phyloP scores from a whole-genome alignment of 495 filamentous ascomycete species.

The Penicillium alfredii region DNA sequence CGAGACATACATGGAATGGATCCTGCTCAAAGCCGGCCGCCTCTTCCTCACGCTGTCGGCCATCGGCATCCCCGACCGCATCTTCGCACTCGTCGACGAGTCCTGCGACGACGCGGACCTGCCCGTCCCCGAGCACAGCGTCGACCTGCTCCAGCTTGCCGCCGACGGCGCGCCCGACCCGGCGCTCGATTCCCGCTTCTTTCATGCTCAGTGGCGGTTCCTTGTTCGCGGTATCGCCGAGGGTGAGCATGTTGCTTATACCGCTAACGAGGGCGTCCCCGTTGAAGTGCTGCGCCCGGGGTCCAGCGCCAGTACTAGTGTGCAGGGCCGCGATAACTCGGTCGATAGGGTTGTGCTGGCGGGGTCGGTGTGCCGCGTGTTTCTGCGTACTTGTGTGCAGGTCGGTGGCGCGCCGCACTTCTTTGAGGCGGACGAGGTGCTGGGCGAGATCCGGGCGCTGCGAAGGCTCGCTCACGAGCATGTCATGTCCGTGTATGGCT shows the following conservation, averaged over 20 bases:
- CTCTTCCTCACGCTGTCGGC: constrained; percentile 80
- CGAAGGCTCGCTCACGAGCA: constrained; percentile 68
- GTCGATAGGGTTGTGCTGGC: constrained; percentile 63
- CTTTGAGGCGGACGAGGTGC: constrained; percentile 59
- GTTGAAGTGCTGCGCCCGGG: constrained; percentile 61
- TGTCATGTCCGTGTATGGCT: constrained; percentile 71
- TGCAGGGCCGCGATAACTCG: constrained; percentile 42
- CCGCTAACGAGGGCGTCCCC: constrained; percentile 72
- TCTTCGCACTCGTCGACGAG: constrained; percentile 78
- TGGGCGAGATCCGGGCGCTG: constrained; percentile 59
- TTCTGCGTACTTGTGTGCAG: constrained; percentile 65
- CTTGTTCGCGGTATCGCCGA: constrained; percentile 64
- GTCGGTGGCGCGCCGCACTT: constrained; percentile 54
- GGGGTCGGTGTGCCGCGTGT: constrained; percentile 40
- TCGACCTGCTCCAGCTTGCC: constrained; percentile 62
- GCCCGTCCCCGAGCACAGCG: constrained; percentile 65
- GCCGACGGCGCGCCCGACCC: constrained; percentile 49
- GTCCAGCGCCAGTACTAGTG: constrained; percentile 36
- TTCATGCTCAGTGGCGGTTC: constrained; percentile 74
- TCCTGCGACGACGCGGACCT: constrained; percentile 88
- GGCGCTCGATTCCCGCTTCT: constrained; percentile 66
- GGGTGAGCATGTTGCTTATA: constrained; percentile 68
- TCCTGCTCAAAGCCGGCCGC: constrained; percentile 67
- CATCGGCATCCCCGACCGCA: constrained; percentile 73
- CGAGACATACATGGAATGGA: constrained; percentile 90